A percentile compares a stretch with the other conserved stretches of the same genome.
These are phyloP conservation scores for Hyphopichia khmerensis DNA, from an alignment of 1,139 yeast species.

Conservation along the genomic window DNA sequence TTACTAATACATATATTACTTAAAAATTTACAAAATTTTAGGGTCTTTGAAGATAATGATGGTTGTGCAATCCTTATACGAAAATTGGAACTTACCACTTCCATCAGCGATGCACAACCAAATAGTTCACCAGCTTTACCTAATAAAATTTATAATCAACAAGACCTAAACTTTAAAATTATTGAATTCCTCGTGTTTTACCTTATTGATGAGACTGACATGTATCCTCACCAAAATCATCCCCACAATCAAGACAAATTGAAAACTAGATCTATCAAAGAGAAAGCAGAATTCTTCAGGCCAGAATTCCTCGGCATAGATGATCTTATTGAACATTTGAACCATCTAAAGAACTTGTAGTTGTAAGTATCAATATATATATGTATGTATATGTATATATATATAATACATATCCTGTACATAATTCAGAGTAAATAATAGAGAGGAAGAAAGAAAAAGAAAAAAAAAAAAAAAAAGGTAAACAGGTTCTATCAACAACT, in stretches of 20 bases:
- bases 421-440: not conserved
- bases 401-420: not conserved
- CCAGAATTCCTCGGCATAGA: slow-evolving; percentile 44
- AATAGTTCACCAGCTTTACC: slow-evolving; percentile 8
- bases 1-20: slow-evolving; percentile 62
- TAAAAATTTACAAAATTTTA: slow-evolving; percentile 53
- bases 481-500: no score
- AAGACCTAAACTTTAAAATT: slow-evolving; percentile 55
- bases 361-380: no score
- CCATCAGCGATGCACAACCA: slow-evolving; percentile 1
- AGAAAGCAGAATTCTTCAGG: slow-evolving; percentile 57
- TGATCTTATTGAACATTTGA: slow-evolving; percentile 36
- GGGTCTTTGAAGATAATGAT: slow-evolving; percentile 58
- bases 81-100: slow-evolving; percentile 22
- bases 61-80: slow-evolving; percentile 58
- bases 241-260: not conserved
- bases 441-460: not conserved
- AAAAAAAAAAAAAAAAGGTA: not conserved
- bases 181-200: slow-evolving; percentile 74
- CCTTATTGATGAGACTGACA: slow-evolving; percentile 55
- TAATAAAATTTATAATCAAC: slow-evolving; percentile 20
- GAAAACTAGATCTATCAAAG: slow-evolving; percentile 35
- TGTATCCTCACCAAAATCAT: slow-evolving; percentile 15
- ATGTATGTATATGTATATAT: no score
- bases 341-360: slow-evolving; percentile 27